Percentiles rank a stretch among this genome's conserved stretches.
Conservation (phyloP, 1,284 basidiomycete genomes). For the Malassezia brasiliensis region DNA sequence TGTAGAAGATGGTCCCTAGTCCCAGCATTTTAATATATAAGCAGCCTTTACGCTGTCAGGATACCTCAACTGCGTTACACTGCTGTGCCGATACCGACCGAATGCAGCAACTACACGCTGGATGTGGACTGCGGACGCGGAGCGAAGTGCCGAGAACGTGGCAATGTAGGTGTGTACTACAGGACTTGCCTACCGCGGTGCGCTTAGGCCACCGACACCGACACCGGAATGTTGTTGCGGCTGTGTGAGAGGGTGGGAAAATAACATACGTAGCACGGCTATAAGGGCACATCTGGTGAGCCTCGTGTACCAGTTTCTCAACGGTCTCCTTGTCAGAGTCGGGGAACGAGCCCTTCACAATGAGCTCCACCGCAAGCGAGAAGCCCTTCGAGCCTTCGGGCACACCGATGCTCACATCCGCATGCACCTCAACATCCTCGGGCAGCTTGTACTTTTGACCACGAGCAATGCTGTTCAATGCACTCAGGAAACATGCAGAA, state of each 20-base stretch:
- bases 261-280: not conserved
- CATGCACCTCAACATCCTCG: not conserved
- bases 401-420: not conserved
- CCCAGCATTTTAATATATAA: conserved; percentile 18
- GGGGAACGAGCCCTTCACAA: not conserved
- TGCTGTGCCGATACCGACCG: too few relatives aligned
- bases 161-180: conserved; percentile 7
- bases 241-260: not conserved
- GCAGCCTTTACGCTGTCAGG: too few relatives aligned
- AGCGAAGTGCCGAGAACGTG: conserved; percentile 3
- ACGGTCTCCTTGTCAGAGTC: not conserved
- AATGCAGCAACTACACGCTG: too few relatives aligned
- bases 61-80: too few relatives aligned
- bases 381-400: not conserved
- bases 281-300: not conserved
- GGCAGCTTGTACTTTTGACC: not conserved
- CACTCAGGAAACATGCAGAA: not conserved
- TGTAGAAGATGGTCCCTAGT: conserved; percentile 50
- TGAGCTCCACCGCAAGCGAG: not conserved
- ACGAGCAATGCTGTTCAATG: not conserved
- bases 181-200: not conserved
- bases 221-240: not conserved
- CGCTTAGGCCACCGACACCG: not conserved
- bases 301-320: not conserved
- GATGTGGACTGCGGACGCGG: too few relatives aligned